These are phyloP conservation scores for Cladosporium sp. DNA, from an alignment of 2,329 filamentous ascomycete genomes.

Conservation along the genomic window DNA sequence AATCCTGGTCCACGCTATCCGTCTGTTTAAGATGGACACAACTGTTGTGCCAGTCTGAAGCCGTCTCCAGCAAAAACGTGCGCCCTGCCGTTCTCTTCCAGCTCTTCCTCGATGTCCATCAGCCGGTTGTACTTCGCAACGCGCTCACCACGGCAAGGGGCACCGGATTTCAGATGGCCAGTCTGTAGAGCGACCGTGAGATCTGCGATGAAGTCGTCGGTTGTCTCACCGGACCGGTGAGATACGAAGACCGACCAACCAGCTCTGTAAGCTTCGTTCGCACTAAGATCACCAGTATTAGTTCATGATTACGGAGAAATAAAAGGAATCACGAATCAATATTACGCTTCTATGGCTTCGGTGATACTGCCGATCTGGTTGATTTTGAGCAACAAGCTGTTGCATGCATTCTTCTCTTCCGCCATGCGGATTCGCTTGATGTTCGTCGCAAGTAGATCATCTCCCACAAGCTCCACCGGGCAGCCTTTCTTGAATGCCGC, in stretches of 20 bases:
- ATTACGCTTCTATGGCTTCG: constrained; percentile 38
- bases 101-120: constrained; percentile 40
- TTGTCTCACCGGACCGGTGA: constrained; percentile 41
- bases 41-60: constrained; percentile 16
- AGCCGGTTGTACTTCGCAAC: constrained; percentile 43
- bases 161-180: constrained; percentile 41
- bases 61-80: constrained; percentile 30
- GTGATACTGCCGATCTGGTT: constrained; percentile 43
- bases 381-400: constrained; percentile 40
- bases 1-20: not conserved
- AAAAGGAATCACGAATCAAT: constrained; percentile 8
- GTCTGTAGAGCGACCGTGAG: constrained; percentile 36
- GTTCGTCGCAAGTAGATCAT: constrained; percentile 41
- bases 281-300: constrained; percentile 18
- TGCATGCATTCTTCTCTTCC: constrained; percentile 36
- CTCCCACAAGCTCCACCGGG: constrained; percentile 37
- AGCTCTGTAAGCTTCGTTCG: constrained; percentile 30
- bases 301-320: not conserved
- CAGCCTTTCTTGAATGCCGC: constrained; percentile 33
- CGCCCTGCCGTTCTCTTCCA: constrained; percentile 21
- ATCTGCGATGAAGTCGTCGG: constrained; percentile 44
- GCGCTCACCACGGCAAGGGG: constrained; percentile 38
- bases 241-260: constrained; percentile 42
- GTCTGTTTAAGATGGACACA: not conserved
- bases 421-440: constrained; percentile 33